Base-by-base conservation (phyloP, 129 eudicot species). In the Pulicaria dysenterica region DNA sequence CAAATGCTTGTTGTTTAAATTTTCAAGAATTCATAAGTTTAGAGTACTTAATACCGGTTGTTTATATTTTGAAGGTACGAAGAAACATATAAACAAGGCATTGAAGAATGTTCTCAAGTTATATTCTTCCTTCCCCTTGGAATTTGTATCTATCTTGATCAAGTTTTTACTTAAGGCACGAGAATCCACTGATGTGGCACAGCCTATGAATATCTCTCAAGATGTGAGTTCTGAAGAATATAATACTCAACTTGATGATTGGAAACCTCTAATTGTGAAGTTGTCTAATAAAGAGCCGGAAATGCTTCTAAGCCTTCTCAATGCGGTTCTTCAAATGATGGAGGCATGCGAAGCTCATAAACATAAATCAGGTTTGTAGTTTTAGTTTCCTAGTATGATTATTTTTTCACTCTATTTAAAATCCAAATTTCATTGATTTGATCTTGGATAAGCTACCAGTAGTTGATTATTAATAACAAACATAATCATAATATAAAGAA, bases 221-320 rank as follows among this genome's bases (percentile, higher is more conserved):
- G 55, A 14, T 55, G 65, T 53, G 59, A 42, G 59, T 12, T 57
- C 31, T 43, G 31, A 67, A 45, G 76, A 62, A 31, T 34, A 69
- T 51, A 81, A 73, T 50, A 77, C 63, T 69, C 80, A 43, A 37
- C 83, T 76, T 75, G 86, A 87, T 88, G 88, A 84, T 41, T 93
- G 96, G 98, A 87, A 85, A 72, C 75, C 91, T 59, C 73, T 93
- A 13, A 75, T 93, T 45, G 42, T 74, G 53, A 93, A 90, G 79
- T 53, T 90, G 67, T 85, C 90, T 50, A 81, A 84, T 39, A 90
- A 84, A 75, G 87, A 85, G 65, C 98, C 96, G n/a, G 96, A 84
- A 34, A 68, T 93, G 69, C 91, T 90, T 67, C 43, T 86, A 62
- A 82, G 73, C 50, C 98, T 93, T 73, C 83, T 85, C 31, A 85